These are phyloP conservation scores for Eimeria sp. DNA, from an alignment of 169 alveolate genomes.

Conservation along the genomic window DNA sequence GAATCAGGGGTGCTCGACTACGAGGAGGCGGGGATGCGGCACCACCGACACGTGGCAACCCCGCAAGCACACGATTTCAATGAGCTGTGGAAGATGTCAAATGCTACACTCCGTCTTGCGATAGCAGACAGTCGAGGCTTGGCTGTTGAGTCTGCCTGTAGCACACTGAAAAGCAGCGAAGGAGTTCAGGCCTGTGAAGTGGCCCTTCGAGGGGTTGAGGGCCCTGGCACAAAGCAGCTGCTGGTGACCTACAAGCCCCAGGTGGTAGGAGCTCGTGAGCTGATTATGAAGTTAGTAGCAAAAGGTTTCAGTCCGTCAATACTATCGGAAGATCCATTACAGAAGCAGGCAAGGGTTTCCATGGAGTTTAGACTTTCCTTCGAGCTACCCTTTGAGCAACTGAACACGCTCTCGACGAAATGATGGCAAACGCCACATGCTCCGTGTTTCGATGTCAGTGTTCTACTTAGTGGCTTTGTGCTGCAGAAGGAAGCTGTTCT, in stretches of 20 bases:
- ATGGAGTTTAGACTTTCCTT: background rate
- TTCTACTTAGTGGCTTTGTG: background rate
- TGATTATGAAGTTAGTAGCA: background rate
- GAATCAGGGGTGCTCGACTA: background rate
- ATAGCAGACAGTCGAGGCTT: background rate
- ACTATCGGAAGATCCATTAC: slow-evolving; percentile 49
- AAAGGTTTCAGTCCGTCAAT: slow-evolving; percentile 14
- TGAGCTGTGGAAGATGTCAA: slow-evolving; percentile 6
- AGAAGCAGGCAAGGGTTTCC: slow-evolving; percentile 30
- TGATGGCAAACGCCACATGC: too few relatives aligned
- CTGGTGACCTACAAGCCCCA: slow-evolving; percentile 63
- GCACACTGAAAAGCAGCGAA: slow-evolving; percentile 26
- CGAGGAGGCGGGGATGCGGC: background rate
- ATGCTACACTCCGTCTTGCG: slow-evolving; percentile 40
- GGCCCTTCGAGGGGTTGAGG: background rate
- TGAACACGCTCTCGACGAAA: background rate
- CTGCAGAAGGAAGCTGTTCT: slow-evolving; percentile 57
- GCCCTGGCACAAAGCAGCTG: background rate
- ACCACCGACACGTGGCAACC: background rate
- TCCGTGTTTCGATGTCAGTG: background rate
- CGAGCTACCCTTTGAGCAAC: background rate
- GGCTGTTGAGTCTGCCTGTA: slow-evolving; percentile 37
- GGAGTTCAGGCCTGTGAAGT: slow-evolving; percentile 58
- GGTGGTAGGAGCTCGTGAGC: slow-evolving; percentile 54
- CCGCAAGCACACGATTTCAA: background rate